Evolutionary conservation across 1,284 basidiomycete genomes (phyloP).

Genomic region (Ganoderma leucocontextum): DNA sequence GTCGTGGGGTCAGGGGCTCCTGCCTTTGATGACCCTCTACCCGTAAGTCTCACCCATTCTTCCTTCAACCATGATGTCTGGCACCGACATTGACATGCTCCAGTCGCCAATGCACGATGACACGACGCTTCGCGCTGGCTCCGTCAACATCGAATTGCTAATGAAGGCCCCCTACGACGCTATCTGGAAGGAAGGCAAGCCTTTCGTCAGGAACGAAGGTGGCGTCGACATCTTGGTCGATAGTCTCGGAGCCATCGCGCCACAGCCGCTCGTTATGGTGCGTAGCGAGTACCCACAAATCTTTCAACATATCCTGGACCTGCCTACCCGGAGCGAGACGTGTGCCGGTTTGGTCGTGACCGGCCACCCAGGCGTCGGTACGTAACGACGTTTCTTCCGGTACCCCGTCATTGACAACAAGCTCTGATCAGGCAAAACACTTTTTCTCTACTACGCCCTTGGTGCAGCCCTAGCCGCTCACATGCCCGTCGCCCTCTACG

Average conservation of each 20-base stretch:
- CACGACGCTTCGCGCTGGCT: not conserved
- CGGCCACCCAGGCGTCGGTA: not conserved
- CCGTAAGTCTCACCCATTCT: too few species aligned
- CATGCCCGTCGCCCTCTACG: not conserved
- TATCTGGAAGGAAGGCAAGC: not conserved
- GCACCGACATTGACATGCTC: not conserved
- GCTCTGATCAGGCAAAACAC: not conserved
- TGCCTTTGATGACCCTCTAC: too few species aligned
- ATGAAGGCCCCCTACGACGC: not conserved
- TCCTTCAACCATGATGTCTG: too few species aligned
- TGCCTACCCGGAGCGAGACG: not conserved
- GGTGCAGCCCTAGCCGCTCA: not conserved
- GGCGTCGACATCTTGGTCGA: not conserved
- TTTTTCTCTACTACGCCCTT: constrained; percentile 1
- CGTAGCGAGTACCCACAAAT: not conserved
- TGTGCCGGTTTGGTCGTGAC: not conserved
- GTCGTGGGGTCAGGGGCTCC: too few species aligned
- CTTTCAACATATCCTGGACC: not conserved
- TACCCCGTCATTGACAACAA: not conserved
- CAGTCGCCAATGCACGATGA: not conserved
- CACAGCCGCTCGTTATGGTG: not conserved
- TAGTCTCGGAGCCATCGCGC: not conserved
- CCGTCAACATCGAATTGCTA: not conserved
- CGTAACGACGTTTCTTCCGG: not conserved
- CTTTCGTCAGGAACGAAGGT: not conserved